Conservation (phyloP, 2,329 filamentous ascomycete species). For the Pleoardoris graminearum region DNA sequence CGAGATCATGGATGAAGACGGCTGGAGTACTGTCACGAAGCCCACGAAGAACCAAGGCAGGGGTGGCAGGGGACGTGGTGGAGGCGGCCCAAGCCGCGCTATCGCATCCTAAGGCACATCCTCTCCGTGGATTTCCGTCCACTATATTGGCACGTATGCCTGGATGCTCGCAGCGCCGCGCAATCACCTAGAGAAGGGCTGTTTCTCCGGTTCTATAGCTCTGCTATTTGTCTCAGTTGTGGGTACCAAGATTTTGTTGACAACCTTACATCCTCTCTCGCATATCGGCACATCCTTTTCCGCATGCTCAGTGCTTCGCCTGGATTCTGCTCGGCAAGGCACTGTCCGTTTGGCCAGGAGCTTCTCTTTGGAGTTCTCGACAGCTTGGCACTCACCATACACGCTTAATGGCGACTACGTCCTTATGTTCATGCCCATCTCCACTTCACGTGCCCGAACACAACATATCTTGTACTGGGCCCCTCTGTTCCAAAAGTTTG, state of each 20-base stretch:
- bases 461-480: constrained; percentile 22
- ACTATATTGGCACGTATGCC: constrained; percentile 23
- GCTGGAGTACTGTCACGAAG: constrained; percentile 57
- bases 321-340: constrained; percentile 10
- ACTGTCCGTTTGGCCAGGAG: constrained; percentile 16
- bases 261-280: constrained; percentile 22
- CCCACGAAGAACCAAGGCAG: constrained; percentile 45
- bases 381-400: constrained; percentile 15
- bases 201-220: constrained; percentile 26
- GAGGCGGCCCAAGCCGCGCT: constrained; percentile 46
- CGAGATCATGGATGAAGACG: constrained; percentile 55
- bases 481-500: constrained; percentile 40
- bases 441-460: constrained; percentile 24
- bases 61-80: constrained; percentile 47
- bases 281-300: constrained; percentile 18
- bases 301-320: constrained; percentile 14
- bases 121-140: no score
- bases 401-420: constrained; percentile 24
- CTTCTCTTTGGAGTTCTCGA: constrained; percentile 17
- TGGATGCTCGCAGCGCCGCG: constrained; percentile 34
- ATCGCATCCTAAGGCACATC: constrained; percentile 50
- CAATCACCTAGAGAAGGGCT: constrained; percentile 28
- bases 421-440: constrained; percentile 15
- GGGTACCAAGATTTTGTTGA: constrained; percentile 29
- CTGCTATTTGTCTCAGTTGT: constrained; percentile 22